Conservation (phyloP, 73 alveolate genomes). For the Tetrahymena borealis region DNA sequence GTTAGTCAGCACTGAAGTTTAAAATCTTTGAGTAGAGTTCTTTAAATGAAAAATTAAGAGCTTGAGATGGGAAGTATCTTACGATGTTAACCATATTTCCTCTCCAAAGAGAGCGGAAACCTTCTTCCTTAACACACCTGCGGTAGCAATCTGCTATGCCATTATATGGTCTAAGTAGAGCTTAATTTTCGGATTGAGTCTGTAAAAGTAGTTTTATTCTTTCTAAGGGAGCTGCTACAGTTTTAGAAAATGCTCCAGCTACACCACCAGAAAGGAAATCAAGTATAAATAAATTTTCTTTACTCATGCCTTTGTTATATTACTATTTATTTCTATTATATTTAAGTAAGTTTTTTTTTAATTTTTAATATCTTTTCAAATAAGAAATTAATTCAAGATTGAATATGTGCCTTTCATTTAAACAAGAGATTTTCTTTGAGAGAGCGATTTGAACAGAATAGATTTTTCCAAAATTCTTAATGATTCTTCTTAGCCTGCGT, state of each 20-base stretch:
- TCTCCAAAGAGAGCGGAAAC: constrained; percentile 56
- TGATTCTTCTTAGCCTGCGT: no score
- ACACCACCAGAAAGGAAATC: constrained; percentile 63
- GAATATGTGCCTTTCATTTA: no score
- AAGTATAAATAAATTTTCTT: constrained; percentile 4
- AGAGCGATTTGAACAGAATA: no score
- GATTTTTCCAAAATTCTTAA: no score
- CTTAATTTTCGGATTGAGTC: constrained; percentile 46
- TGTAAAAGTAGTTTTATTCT: constrained; percentile 60
- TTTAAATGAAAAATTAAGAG: constrained; percentile 64
- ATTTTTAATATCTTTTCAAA: background rate
- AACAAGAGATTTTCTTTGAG: no score
- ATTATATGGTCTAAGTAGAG: constrained; percentile 43
- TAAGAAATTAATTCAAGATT: no score
- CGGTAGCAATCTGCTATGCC: constrained; percentile 54
- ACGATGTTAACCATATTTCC: constrained; percentile 59
- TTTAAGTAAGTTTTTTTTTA: background rate
- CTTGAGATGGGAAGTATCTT: constrained; percentile 70
- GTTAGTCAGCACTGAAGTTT: background rate
- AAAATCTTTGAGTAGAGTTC: constrained; percentile 57
- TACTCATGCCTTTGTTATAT: background rate
- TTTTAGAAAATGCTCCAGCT: constrained; percentile 60
- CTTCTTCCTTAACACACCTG: constrained; percentile 66
- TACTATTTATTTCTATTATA: background rate
- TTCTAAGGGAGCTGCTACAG: constrained; percentile 60